Evolutionary conservation across 176 grass and related monocot species (phyloP), one percentile per base, ranked within the genome.

Genomic region (Raddia guianensis): DNA sequence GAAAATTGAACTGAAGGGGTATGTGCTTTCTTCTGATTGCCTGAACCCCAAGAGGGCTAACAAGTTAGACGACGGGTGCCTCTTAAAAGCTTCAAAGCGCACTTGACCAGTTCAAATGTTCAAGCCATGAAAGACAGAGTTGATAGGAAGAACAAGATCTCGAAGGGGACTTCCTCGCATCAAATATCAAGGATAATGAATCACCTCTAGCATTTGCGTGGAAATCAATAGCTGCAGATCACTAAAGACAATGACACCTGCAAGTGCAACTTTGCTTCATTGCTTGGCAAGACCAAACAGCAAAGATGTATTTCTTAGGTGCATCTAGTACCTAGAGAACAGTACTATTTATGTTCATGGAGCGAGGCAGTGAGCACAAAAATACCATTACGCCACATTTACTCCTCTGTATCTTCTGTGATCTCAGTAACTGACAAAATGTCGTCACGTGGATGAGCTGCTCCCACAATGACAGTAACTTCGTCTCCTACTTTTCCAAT

Each of bases 361-460:
- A 75, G 45, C 53, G 12, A 20, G 68, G 69, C 34, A 16, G n/a
- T 83, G 49, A 63, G 35, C 3, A 49, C 60, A 2, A 11, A 77
- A 42, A 37, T 60, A 14, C 49, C 50, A 66, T 84, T 51, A n/a
- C 18, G 1, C 21, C 21, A 37, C 56, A 72, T 77, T 85, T 68
- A 80, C 18, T 94, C 82, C 54, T 90, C 90, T 9, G 55, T 79
- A 70, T 91, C 86, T 75, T 98, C 81, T 27, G 78, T 66, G 71
- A 98, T 84, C 78, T 94, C 95, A 34, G 45, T 84, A 68, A 98
- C n/a, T 18, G 72, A 84, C 80, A 98, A 81, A 18, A 91, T 81
- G 69, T 95, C 95, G 7, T 89, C 84, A 66, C 96, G 92, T 20
- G 96, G 96, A 95, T 95, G 81, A 85, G 89, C 81, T 21, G 75